These are phyloP conservation scores for Dictyostelium discoideum DNA, from an alignment of 78 protist species.

Conservation along the genomic window DNA sequence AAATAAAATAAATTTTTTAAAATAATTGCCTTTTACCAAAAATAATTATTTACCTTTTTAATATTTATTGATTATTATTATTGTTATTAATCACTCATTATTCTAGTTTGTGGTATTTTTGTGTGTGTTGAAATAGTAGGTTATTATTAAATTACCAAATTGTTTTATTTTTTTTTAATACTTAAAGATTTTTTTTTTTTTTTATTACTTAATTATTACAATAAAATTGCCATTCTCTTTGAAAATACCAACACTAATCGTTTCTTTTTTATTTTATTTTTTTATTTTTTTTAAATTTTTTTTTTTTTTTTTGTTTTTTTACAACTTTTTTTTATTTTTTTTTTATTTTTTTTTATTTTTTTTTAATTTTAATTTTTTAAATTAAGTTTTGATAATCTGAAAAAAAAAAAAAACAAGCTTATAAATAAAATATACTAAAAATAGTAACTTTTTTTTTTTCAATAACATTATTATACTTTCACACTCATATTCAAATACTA, in stretches of 20 bases:
- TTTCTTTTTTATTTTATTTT: neutral
- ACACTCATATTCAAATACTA: neutral
- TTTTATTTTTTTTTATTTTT: neutral
- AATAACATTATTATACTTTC: neutral
- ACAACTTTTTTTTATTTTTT: neutral
- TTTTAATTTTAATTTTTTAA: neutral
- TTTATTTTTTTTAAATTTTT: neutral
- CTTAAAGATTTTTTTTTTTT: neutral
- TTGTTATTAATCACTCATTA: neutral
- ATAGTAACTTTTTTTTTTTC: neutral
- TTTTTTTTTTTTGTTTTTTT: neutral
- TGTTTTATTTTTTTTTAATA: neutral
- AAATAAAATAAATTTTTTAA: too few species aligned
- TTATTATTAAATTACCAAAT: neutral
- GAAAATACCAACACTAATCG: conserved; percentile 2
- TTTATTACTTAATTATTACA: neutral
- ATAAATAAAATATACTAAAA: neutral
- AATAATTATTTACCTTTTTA: neutral
- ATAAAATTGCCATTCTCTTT: neutral
- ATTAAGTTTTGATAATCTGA: neutral
- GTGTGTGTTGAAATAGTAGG: neutral
- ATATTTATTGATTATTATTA: neutral
- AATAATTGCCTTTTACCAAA: neutral
- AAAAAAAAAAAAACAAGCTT: neutral
- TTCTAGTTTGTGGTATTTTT: neutral